Base-by-base conservation (phyloP, 495 filamentous ascomycete genomes). In the Lentithecium fluviatile region DNA sequence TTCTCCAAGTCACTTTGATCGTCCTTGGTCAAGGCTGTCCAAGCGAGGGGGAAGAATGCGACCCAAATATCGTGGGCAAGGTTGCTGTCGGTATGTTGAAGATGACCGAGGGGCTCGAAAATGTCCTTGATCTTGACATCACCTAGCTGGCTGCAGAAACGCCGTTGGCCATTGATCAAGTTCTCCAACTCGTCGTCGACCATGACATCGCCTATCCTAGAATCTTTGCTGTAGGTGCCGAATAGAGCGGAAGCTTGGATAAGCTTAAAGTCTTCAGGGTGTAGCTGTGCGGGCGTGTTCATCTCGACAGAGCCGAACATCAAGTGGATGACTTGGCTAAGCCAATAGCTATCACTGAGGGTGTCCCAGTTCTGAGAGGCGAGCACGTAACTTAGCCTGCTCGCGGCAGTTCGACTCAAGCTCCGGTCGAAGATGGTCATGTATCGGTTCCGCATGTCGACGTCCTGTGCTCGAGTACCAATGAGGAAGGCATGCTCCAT, bases 401-500 rank as follows among this genome's bases (percentile, higher is more conserved):
- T 87, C 69, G 87, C 95, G 10, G 91, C 90, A 20, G 89, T 87
- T 56, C 90, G 88, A 3, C 90, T 91, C 59, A 97, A 77, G 71
- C 89, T 95, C 66, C 85, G 86, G 74, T 97, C 93, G 58, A 97
- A 96, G 61, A 99, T 95, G 21, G 78, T 80, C 83, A 97, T 88
- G 75, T 97, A 97, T 26, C 93, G 86, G 67, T 95, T 95, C 25
- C 95, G 87, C 91, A 97, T 96, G 50, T 96, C 90, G 17, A 97
- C 88, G 71, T 99, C 94, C 66, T 92, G 88, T 6, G 93, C 94
- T 71, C 95, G 77, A 1, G 91, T 93, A 36, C 95, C 95, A 52
- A 99, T 91, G 63, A 99, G 79, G 80, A 99, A 99, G 13, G 95
- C 94, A 72, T 95, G 92, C 75, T 99, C 95, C 78, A 99, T 83